phyloP scores from a whole-genome alignment of 139 green algal species.

The Chlamydomonas asymmetrica region DNA sequence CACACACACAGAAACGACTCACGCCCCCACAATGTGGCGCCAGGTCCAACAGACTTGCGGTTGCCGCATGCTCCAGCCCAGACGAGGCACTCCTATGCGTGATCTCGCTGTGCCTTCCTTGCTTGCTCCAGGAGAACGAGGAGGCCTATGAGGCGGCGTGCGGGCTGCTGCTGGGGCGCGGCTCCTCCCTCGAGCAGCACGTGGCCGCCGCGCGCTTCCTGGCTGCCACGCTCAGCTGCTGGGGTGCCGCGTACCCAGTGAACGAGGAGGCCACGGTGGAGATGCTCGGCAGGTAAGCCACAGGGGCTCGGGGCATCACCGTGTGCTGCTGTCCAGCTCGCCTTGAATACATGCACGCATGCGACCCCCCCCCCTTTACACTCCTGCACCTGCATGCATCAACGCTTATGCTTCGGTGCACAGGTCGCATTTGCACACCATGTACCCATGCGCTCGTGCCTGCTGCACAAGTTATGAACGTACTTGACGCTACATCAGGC shows the following conservation, averaged over 20 bases:
- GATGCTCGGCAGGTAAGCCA: constrained; percentile 20
- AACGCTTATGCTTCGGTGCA: neutral
- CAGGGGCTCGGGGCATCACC: neutral
- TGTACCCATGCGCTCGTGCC: neutral
- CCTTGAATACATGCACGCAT: neutral
- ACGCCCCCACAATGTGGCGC: no score
- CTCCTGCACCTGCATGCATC: neutral
- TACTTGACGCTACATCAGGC: no score
- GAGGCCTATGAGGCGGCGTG: constrained; percentile 41
- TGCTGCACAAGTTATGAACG: neutral
- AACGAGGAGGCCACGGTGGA: constrained; percentile 55
- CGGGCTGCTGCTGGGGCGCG: constrained; percentile 37
- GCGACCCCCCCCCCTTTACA: neutral
- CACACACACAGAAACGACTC: no score
- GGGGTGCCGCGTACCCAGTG: constrained; percentile 57
- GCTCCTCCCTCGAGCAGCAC: constrained; percentile 36
- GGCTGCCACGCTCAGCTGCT: constrained; percentile 39
- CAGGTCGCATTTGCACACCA: neutral
- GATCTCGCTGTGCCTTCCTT: no score
- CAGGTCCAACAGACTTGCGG: no score
- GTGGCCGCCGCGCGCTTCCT: constrained; percentile 55
- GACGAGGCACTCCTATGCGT: no score
- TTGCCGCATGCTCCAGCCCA: no score
- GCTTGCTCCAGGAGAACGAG: constrained; percentile 43
- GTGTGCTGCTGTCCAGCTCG: neutral